A percentile compares a stretch with the other conserved stretches of the same genome.
Conservation (phyloP, 306 rosid species). For the Quercus gilva region DNA sequence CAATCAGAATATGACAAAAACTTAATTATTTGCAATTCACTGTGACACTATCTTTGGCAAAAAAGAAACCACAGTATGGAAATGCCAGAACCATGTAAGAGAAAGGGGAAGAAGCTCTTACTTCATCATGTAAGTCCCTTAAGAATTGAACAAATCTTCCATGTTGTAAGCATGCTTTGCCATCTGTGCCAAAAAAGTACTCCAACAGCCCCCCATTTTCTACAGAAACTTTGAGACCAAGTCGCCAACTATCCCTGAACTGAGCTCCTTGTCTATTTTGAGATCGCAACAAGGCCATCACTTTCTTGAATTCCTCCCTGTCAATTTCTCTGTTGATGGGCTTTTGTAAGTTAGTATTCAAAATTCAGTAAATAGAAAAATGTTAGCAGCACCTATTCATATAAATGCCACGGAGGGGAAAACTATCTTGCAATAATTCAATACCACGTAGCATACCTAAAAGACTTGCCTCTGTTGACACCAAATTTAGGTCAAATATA, state of each 20-base stretch:
- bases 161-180: constrained; percentile 44
- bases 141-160: constrained; percentile 67
- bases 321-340: constrained; percentile 53
- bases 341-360: background rate
- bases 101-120: constrained; percentile 12
- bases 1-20: background rate
- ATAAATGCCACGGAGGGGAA: background rate
- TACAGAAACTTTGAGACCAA: constrained; percentile 36
- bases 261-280: constrained; percentile 61
- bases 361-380: background rate
- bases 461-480: background rate
- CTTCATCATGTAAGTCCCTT: constrained; percentile 68
- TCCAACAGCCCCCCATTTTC: constrained; percentile 71
- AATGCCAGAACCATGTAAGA: background rate
- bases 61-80: too few species aligned
- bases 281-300: constrained; percentile 71
- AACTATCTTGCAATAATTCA: background rate
- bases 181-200: constrained; percentile 71
- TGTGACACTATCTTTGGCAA: background rate
- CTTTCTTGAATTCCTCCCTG: constrained; percentile 66
- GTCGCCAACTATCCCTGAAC: constrained; percentile 46
- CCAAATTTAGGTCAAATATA: background rate
- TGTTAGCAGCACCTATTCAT: background rate
- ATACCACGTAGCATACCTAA: too few species aligned
- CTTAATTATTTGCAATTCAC: background rate